A percentile compares a stretch with the other conserved stretches of the same genome.
Conservation (phyloP, 2,329 filamentous ascomycete genomes). For the Trichoderma sp. region DNA sequence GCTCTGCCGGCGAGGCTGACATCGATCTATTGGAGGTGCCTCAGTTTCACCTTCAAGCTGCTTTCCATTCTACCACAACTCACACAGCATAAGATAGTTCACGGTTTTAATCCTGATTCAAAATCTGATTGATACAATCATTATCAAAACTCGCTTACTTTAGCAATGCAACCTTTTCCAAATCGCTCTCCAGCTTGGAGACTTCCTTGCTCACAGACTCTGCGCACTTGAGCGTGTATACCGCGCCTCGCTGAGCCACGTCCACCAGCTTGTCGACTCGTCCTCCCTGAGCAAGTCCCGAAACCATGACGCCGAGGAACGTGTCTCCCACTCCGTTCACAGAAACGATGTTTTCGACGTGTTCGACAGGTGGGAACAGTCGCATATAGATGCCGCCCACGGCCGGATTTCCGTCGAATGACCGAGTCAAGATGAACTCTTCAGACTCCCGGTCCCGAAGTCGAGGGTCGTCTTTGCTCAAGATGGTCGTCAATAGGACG, state of each 20-base stretch:
- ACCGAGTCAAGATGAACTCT: constrained; percentile 71
- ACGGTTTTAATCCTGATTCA: neutral
- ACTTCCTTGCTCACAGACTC: constrained; percentile 70
- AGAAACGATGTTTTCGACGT: constrained; percentile 73
- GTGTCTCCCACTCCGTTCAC: constrained; percentile 97
- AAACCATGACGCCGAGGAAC: constrained; percentile 82
- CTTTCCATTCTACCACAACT: neutral
- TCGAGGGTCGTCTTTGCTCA: constrained; percentile 67
- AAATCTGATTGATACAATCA: neutral
- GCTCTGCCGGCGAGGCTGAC: constrained; percentile 31
- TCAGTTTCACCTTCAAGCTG: neutral
- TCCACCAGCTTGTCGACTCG: constrained; percentile 66
- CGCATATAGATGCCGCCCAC: constrained; percentile 83
- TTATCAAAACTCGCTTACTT: neutral
- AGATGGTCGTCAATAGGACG: constrained; percentile 72
- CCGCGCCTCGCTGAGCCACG: constrained; percentile 79
- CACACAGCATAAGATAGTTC: neutral
- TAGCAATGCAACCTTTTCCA: constrained; percentile 36
- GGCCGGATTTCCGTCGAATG: constrained; percentile 52
- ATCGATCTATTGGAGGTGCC: neutral
- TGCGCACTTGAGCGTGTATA: constrained; percentile 72
- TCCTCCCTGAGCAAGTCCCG: constrained; percentile 67
- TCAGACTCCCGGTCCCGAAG: constrained; percentile 64
- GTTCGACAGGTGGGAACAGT: constrained; percentile 66
- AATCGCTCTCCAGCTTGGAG: constrained; percentile 47